Base-by-base conservation (phyloP, 192 early-diverging fungal species). In the Physocladia obscura region DNA sequence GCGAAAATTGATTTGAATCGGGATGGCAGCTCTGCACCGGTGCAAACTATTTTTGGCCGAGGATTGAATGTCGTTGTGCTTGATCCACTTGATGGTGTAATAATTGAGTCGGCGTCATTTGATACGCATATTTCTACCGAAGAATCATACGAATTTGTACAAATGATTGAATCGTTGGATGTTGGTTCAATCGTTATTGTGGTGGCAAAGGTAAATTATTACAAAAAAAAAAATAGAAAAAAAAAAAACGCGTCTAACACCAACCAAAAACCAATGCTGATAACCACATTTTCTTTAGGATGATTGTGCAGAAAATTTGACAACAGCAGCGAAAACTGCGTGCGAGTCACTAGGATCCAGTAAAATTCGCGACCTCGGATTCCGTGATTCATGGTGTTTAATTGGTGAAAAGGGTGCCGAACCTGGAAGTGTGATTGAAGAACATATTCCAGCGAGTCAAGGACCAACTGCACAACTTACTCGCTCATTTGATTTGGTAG, bases 301-400 rank as follows among this genome's bases (percentile, higher is more conserved):
- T 67, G 93, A 94, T 62, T 86, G 80, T 63, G 74, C 81, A 30
- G 90, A 92, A 62, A 81, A 88, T 22, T 60, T 94, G 58, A 86
- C 87, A 0, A 76, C 81, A 6, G 71, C 77, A 1, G 90, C 89
- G 1, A 73, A 76, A 11, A 67, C 72, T 52, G 89, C 86, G 0
- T 80, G 74, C 50, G 88, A 87, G 58, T 62, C 77, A n/a, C 71
- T 94, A 0, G 93, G 93, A 1, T 81, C 84, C 35, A 56, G 63
- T 0, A 68, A 57, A 24, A 81, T 92, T 54, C 70, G 79, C 6
- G 47, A 89, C 1, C 48, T 91, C 29, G 61, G 76, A 34, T 92
- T 90, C 72, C 87, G 91, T 48, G 93, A 94, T 58, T 92, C 91
- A 22, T 94, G 87, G 85, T 90, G 87, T 54, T 39, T 94, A n/a